These are phyloP conservation scores for Acidomyces sp. DNA, from an alignment of 495 filamentous ascomycete genomes.

Conservation along the genomic window DNA sequence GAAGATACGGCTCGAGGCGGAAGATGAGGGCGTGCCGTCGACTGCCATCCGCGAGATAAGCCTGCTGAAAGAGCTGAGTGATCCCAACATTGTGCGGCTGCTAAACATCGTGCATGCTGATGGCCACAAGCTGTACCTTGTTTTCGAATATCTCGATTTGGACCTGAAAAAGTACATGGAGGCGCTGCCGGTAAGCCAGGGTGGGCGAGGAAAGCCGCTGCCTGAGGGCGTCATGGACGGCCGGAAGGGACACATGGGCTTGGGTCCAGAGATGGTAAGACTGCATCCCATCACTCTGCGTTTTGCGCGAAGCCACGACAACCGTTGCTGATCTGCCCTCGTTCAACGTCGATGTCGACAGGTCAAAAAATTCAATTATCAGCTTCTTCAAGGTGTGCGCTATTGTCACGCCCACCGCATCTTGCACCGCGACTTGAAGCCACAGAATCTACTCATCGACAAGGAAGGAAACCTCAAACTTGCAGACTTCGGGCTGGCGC, in stretches of 20 bases:
- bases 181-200: slow-evolving; percentile 77
- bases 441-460: slow-evolving; percentile 93
- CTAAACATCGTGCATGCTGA: slow-evolving; percentile 99
- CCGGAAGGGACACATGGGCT: slow-evolving; percentile 53
- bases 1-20: slow-evolving; percentile 97
- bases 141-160: slow-evolving; percentile 96
- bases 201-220: slow-evolving; percentile 75
- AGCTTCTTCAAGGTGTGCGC: slow-evolving; percentile 77
- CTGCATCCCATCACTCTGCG: no score
- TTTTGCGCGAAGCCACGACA: no score
- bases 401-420: slow-evolving; percentile 96
- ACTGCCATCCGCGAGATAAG: slow-evolving; percentile 98
- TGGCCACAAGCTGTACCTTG: slow-evolving; percentile 92
- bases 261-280: slow-evolving; percentile 75
- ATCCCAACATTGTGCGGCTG: slow-evolving; percentile 93
- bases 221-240: slow-evolving; percentile 55
- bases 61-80: slow-evolving; percentile 97
- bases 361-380: slow-evolving; percentile 86
- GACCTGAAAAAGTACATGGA: slow-evolving; percentile 99
- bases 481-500: slow-evolving; percentile 91
- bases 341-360: no score
- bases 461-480: slow-evolving; percentile 92
- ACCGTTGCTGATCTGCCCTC: no score
- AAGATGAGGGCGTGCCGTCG: slow-evolving; percentile 88
- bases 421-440: slow-evolving; percentile 92